Conservation (phyloP, 345 rosid genomes). For the Microcos paniculata region DNA sequence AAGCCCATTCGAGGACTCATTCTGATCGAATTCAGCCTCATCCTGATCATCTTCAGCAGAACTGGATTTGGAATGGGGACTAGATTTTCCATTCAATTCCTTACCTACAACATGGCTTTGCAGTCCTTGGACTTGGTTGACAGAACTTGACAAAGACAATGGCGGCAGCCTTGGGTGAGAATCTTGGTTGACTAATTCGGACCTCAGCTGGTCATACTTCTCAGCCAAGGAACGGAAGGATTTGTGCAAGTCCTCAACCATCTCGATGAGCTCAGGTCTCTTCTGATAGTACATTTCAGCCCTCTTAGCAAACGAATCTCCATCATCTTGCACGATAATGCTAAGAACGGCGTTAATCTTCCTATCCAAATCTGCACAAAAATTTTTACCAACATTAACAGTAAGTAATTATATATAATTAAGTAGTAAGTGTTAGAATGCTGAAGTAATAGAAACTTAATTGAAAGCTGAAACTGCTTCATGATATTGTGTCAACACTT, state of each 20-base stretch:
- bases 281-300: constrained; percentile 51
- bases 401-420: constrained; percentile 7
- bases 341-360: constrained; percentile 39
- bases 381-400: background rate
- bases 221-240: constrained; percentile 42
- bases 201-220: constrained; percentile 26
- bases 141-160: background rate
- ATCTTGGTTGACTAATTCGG: background rate
- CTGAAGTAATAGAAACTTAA: background rate
- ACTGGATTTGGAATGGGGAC: background rate
- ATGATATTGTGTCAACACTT: too few relatives aligned
- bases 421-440: too few relatives aligned
- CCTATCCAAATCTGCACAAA: constrained; percentile 39
- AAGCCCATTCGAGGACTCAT: background rate
- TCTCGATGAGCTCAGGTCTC: constrained; percentile 43
- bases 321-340: constrained; percentile 39
- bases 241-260: constrained; percentile 43
- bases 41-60: background rate
- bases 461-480: background rate
- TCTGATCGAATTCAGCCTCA: background rate
- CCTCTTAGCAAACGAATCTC: constrained; percentile 48
- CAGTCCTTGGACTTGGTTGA: background rate
- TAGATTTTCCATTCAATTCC: background rate
- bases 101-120: background rate
- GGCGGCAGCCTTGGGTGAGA: background rate